These are phyloP conservation scores for Glomus cerebriforme DNA, from an alignment of 192 early-diverging fungal species.

Conservation along the genomic window DNA sequence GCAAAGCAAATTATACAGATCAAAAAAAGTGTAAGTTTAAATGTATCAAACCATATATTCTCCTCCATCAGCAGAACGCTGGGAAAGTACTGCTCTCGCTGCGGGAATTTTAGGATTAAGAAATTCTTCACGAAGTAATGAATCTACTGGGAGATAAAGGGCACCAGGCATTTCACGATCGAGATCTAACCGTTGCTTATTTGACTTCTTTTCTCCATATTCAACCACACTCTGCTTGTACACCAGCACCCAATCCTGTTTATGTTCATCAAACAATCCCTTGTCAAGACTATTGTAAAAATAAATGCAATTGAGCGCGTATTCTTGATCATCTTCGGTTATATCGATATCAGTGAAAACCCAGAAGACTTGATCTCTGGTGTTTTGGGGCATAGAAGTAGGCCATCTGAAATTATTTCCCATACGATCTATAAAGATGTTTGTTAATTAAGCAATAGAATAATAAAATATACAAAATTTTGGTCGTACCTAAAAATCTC, in stretches of 20 bases:
- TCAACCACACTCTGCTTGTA: slow-evolving; percentile 6
- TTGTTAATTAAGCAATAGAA: slow-evolving; percentile 4
- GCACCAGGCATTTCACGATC: neutral
- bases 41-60: neutral
- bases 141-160: slow-evolving; percentile 12
- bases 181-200: neutral
- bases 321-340: neutral
- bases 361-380: neutral
- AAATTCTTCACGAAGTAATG: slow-evolving; percentile 15
- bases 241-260: neutral
- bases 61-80: neutral
- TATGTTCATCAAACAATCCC: neutral
- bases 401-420: slow-evolving; percentile 8
- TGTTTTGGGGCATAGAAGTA: neutral
- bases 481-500: slow-evolving; percentile 11
- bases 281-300: neutral
- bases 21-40: neutral
- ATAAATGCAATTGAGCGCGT: neutral
- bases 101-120: neutral
- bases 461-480: neutral
- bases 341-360: slow-evolving; percentile 1
- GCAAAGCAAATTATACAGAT: neutral
- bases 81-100: neutral
- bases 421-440: slow-evolving; percentile 10
- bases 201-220: slow-evolving; percentile 6